Conservation (phyloP, 2,329 filamentous ascomycete species). For the Aspergillus tanneri region DNA sequence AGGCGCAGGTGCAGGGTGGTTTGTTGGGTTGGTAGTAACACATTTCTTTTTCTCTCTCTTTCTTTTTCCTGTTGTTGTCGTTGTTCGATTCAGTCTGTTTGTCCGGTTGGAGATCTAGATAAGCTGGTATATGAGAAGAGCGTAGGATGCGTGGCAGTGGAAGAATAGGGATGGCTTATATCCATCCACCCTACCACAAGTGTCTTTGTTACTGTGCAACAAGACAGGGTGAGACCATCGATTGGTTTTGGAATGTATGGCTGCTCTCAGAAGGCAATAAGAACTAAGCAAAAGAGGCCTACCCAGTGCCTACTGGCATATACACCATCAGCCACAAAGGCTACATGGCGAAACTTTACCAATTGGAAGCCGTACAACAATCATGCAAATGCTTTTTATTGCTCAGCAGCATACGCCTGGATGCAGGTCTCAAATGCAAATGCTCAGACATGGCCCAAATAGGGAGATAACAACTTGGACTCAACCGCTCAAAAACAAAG, state of each 20-base stretch:
- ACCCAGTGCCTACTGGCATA: not conserved
- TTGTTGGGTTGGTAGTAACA: conserved; percentile 22
- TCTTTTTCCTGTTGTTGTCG: no score
- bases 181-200: no score
- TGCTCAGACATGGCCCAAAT: not conserved
- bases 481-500: not conserved
- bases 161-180: no score
- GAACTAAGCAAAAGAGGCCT: no score
- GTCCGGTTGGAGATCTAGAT: not conserved
- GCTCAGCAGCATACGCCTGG: not conserved
- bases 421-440: not conserved
- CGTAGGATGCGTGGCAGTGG: no score
- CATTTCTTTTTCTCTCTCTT: conserved; percentile 9
- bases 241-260: no score
- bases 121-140: no score
- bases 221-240: no score
- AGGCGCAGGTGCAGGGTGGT: conserved; percentile 19
- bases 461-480: not conserved
- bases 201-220: no score
- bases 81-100: not conserved
- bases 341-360: not conserved
- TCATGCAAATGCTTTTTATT: not conserved
- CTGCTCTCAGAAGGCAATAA: no score
- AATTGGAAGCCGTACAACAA: not conserved
- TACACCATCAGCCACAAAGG: not conserved